Evolutionary conservation across 805 yeast species (phyloP), one percentile per base, ranked within the genome.

Genomic region (Wickerhamomyces xylosicus): DNA sequence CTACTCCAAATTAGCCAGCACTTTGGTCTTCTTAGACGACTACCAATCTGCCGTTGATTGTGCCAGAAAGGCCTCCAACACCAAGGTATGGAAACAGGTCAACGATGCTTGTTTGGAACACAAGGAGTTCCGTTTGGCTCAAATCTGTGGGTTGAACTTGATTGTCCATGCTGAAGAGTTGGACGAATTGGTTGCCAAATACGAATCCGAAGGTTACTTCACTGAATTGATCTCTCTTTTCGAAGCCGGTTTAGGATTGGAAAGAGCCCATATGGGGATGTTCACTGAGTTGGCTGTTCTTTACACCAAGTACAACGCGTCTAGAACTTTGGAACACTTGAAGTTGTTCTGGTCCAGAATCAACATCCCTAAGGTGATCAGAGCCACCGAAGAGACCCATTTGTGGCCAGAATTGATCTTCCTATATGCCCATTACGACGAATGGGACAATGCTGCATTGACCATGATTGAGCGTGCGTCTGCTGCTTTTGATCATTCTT

Each of bases 201-300:
- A 92, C 59, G 97, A 92, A 65, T 69, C 74, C 58, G 76, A 81
- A 49, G 98, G 98, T 34, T 85, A 86, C 64, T 89, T 89, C 65
- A 83, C 79, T 48, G 95, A 92, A 68, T 71, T 92, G 48, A 85
- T 90, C 47, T 77, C 96, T 15, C 74, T 92, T 54, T 86, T 92
- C 54, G 98, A 92, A 64, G 90, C 87, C 53, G 97, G 97, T 48
- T 72, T 92, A 43, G 94, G 95, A 33, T 72, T 92, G 50, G 98
- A 92, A 69, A 84, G 98, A 61, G 98, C 98, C 31, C 98, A 92
- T 59, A 92, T 92, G 98, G 98, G 97, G 52, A 90, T 92, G 97
- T 92, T 92, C 61, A 92, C 98, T 10, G 97, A 89, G 63, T 72
- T 92, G 52, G 95, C 97, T 18, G 72, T 85, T 36, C 69, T 92